A percentile compares a stretch with the other conserved stretches of the same genome.
Conservation (phyloP, 805 yeast genomes). For the Kuraishia hungarica region DNA sequence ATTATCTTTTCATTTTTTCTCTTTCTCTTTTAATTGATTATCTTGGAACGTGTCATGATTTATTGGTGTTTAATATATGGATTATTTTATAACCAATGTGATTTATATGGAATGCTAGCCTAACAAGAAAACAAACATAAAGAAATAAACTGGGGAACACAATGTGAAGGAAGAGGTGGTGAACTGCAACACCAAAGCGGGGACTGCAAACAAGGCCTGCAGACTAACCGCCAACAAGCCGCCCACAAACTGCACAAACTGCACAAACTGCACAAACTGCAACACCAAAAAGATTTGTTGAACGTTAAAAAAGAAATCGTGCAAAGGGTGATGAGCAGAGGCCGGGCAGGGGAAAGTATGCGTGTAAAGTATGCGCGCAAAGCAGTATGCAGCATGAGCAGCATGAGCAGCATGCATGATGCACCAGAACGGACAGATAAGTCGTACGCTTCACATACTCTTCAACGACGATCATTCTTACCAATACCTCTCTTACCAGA, state of each 20-base stretch:
- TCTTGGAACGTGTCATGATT: background rate
- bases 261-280: no score
- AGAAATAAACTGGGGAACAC: slow-evolving; percentile 2
- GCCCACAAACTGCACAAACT: no score
- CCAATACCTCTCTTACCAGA: slow-evolving; percentile 97
- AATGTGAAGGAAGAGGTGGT: background rate
- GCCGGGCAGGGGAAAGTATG: background rate
- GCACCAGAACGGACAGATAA: slow-evolving; percentile 2
- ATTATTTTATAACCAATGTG: background rate
- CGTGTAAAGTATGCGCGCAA: no score
- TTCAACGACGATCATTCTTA: slow-evolving; percentile 78
- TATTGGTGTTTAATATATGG: background rate
- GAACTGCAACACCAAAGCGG: background rate
- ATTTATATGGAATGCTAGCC: background rate
- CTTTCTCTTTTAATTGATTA: no score
- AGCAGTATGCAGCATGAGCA: slow-evolving; percentile 1
- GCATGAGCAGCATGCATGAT: no score
- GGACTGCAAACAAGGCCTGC: no score
- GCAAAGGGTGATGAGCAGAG: background rate
- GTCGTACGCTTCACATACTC: background rate
- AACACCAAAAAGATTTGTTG: background rate
- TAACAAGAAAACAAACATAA: slow-evolving; percentile 1
- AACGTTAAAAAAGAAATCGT: slow-evolving; percentile 1
- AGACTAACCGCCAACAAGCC: background rate
- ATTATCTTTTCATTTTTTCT: background rate